Base-by-base conservation (phyloP, 2,329 filamentous ascomycete species). In the Aspergillus hortae region DNA sequence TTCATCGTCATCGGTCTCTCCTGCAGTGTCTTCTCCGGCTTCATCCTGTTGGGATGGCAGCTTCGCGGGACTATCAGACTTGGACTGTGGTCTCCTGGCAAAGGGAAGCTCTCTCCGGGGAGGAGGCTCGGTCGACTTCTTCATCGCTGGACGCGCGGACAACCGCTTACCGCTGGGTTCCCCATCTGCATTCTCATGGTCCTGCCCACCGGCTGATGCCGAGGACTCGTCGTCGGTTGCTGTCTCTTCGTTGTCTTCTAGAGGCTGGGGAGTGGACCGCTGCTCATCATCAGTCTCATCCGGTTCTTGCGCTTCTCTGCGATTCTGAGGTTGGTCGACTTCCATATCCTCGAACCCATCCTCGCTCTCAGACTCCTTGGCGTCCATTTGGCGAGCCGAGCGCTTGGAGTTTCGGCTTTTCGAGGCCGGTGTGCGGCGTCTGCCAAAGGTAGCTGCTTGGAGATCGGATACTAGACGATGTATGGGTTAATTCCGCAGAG, bases 91-190 rank as follows among this genome's bases (percentile, higher is more conserved):
- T 51, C 54, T 63, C 52, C 59, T 67, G 1, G 56, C 52, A 56
- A 77, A 77, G 0, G 75, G 74, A 15, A 78, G 59, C 43, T 73
- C 68, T 54, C 74, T 68, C 42, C 64, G 67, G 1, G 74, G 74
- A 11, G 76, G 75, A 14, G 67, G 65, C 11, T 59, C 53, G 11
- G 58, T 27, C 10, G 57, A 32, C 23, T 44, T 42, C n/a, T 60
- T 55, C 35, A 58, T n/a, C 41, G 40, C 35, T 27, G 48, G 55
- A 30, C 42, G 54, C 12, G 36, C 35, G 15, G 46, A n/a, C 33
- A 45, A 14, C 43, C 40, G 41, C 35, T 51, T 41, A 12, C 17
- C 14, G 17, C 11, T 19, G 19, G n/a, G 2, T 42, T 19, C 12
- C 19, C 11, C 5, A 44, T 44, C 25, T 2, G 19, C 33, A 44